Percentiles rank a stretch among this genome's conserved stretches.
These are phyloP conservation scores for Coemansia reversa DNA, from an alignment of 192 early-diverging fungal genomes.

Conservation along the genomic window DNA sequence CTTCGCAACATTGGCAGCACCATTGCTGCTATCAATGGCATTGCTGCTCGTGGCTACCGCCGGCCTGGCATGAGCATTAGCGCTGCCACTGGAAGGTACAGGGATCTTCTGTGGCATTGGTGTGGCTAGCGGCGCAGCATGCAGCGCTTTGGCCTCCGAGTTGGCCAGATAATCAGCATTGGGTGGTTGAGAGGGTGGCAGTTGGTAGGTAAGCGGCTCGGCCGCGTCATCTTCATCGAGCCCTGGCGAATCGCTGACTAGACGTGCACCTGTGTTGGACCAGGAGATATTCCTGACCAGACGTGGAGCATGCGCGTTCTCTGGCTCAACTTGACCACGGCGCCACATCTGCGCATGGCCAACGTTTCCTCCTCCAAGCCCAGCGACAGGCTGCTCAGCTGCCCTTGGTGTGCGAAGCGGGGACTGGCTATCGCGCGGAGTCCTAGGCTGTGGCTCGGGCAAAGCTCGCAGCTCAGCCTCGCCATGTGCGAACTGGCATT, in stretches of 20 bases:
- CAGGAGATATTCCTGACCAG: slow-evolving; percentile 32
- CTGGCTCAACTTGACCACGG: slow-evolving; percentile 14
- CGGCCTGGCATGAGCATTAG: slow-evolving; percentile 11
- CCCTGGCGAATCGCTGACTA: slow-evolving; percentile 19
- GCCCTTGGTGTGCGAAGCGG: slow-evolving; percentile 7
- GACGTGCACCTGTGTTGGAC: slow-evolving; percentile 28
- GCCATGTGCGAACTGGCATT: slow-evolving; percentile 77
- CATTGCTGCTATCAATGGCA: neutral
- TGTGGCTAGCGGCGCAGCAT: slow-evolving; percentile 37
- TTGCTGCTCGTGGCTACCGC: neutral
- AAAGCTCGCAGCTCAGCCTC: slow-evolving; percentile 45
- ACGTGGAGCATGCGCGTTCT: slow-evolving; percentile 28
- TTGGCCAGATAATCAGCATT: neutral
- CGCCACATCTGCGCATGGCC: slow-evolving; percentile 29
- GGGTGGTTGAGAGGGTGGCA: neutral
- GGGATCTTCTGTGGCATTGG: slow-evolving; percentile 41
- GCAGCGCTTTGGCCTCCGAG: slow-evolving; percentile 17
- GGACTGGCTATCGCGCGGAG: slow-evolving; percentile 26
- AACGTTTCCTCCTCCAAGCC: slow-evolving; percentile 7
- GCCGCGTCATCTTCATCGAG: slow-evolving; percentile 32
- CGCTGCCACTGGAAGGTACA: slow-evolving; percentile 8
- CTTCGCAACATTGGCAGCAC: slow-evolving; percentile 19
- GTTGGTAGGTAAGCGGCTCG: slow-evolving; percentile 13
- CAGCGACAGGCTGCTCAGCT: slow-evolving; percentile 11
- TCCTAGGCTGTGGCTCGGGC: slow-evolving; percentile 32